Percentiles rank a stretch among this genome's conserved stretches.
These are phyloP conservation scores for Venturia aucupariae DNA, from an alignment of 2,329 filamentous ascomycete genomes.

Conservation along the genomic window DNA sequence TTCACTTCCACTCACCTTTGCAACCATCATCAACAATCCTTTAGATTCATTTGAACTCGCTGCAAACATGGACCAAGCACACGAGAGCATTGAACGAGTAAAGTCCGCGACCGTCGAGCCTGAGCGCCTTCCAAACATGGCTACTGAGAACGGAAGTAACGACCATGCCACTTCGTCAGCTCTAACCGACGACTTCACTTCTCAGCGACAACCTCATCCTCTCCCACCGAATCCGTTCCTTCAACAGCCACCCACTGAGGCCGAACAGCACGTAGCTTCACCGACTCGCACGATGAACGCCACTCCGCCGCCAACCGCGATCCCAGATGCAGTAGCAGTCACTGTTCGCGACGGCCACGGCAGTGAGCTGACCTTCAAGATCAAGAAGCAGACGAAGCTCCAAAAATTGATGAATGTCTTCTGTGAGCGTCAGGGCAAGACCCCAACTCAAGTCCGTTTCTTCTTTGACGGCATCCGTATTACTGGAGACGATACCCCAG, in stretches of 20 bases:
- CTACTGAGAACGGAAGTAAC: background rate
- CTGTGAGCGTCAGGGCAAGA: background rate
- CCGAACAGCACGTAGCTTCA: background rate
- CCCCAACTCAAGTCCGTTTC: slow-evolving; percentile 1
- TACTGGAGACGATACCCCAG: background rate
- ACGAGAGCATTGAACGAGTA: background rate
- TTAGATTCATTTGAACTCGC: background rate
- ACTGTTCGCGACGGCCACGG: background rate
- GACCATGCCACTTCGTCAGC: background rate
- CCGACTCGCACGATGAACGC: background rate
- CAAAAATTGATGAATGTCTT: background rate
- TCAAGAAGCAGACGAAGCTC: background rate
- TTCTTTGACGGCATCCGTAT: slow-evolving; percentile 5
- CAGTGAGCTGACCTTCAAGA: background rate
- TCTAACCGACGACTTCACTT: background rate
- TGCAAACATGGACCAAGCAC: background rate
- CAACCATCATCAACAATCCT: background rate
- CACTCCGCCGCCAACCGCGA: background rate
- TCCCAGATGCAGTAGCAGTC: background rate
- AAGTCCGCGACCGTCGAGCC: background rate
- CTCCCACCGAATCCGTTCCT: background rate
- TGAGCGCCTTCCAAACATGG: background rate
- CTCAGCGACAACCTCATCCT: background rate
- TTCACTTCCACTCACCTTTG: background rate
- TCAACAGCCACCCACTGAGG: background rate